Conservation (phyloP, 2,329 filamentous ascomycete genomes). For the Penicillium sp. region DNA sequence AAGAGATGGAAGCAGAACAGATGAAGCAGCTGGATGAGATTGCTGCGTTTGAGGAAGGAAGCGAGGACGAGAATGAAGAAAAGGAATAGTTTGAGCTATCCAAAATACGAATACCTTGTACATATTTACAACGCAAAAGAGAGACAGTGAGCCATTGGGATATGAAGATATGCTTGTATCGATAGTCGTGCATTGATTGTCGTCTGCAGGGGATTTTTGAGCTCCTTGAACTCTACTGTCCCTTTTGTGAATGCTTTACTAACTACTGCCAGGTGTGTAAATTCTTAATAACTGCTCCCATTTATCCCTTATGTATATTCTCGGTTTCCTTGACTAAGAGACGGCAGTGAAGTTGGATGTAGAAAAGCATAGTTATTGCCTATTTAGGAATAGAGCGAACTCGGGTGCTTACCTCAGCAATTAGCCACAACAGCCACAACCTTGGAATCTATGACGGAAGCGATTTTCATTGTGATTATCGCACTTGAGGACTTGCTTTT, state of each 20-base stretch:
- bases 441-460: conserved; percentile 18
- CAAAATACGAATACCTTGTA: neutral
- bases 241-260: neutral
- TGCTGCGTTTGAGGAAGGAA: neutral
- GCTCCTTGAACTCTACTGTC: neutral
- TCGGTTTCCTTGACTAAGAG: neutral
- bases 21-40: conserved; percentile 8
- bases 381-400: neutral
- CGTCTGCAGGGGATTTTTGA: neutral
- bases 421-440: conserved; percentile 12
- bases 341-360: neutral
- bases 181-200: neutral
- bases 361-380: neutral
- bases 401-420: neutral
- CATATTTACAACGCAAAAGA: neutral
- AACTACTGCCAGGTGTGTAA: neutral
- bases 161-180: neutral
- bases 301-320: too few relatives aligned
- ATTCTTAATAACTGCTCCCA: too few relatives aligned
- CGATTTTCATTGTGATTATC: conserved; percentile 17
- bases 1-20: conserved; percentile 3
- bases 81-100: neutral
- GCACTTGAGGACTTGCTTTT: neutral
- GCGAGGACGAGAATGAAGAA: conserved; percentile 3
- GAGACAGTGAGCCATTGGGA: neutral